A percentile compares a stretch with the other conserved stretches of the same genome.
These are phyloP conservation scores for Cystoderma amianthinum DNA, from an alignment of 768 basidiomycete genomes.

Conservation along the genomic window DNA sequence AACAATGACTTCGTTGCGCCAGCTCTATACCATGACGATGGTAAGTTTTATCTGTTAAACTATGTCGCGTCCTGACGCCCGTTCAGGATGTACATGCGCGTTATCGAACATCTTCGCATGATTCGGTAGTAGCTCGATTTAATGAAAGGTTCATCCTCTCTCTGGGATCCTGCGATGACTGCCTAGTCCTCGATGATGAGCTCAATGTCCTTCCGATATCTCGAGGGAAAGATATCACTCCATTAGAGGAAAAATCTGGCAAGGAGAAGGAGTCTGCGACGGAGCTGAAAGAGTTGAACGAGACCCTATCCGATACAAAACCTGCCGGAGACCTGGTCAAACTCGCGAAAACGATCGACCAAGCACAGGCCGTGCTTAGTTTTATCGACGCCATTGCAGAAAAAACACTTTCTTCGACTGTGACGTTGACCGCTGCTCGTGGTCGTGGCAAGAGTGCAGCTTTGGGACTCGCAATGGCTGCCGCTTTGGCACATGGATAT, in stretches of 20 bases:
- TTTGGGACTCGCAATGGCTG: conserved; percentile 89
- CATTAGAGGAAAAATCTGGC: conserved; percentile 40
- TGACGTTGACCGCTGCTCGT: conserved; percentile 89
- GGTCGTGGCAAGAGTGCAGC: conserved; percentile 97
- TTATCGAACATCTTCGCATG: conserved; percentile 89
- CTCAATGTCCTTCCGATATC: conserved; percentile 96
- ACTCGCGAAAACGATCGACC: conserved; percentile 88
- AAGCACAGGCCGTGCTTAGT: conserved; percentile 89
- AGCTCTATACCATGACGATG: conserved; percentile 90
- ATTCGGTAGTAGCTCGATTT: conserved; percentile 87
- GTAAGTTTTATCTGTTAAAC: conserved; percentile 26
- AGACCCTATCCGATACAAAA: conserved; percentile 73
- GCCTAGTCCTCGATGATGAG: conserved; percentile 94
- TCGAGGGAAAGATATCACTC: conserved; percentile 85
- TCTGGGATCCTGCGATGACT: conserved; percentile 87
- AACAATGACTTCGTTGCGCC: conserved; percentile 89
- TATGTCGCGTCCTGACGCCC: too few relatives aligned
- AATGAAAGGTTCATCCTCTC: conserved; percentile 99
- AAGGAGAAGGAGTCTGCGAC: conserved; percentile 36
- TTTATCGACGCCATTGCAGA: conserved; percentile 93
- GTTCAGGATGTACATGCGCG: conserved; percentile 91
- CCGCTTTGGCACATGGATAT: conserved; percentile 89
- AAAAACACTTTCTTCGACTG: conserved; percentile 90
- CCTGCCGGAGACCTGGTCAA: conserved; percentile 86
- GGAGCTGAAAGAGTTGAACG: conserved; percentile 75